Evolutionary conservation across 805 yeast species (phyloP).

Genomic region (Saturnispora sanitii): DNA sequence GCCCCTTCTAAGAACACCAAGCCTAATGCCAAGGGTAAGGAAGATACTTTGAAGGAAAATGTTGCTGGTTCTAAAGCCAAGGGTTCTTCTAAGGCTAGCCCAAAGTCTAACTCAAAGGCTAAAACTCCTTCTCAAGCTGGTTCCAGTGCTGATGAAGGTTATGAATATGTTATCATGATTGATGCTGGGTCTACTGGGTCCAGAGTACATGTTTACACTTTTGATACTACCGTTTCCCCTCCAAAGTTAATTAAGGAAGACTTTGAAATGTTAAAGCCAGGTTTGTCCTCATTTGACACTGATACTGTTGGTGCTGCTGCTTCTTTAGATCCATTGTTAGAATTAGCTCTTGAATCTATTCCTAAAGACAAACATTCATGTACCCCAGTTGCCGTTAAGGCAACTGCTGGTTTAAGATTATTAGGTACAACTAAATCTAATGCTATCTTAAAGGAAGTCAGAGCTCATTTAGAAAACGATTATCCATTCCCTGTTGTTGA

Average conservation of each 20-base stretch:
- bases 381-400: slow-evolving; percentile 93
- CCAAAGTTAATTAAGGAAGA: slow-evolving; percentile 73
- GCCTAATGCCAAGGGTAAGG: background rate
- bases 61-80: background rate
- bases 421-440: slow-evolving; percentile 68
- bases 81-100: background rate
- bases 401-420: slow-evolving; percentile 92
- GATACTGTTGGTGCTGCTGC: slow-evolving; percentile 80
- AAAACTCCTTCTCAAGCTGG: background rate
- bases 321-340: slow-evolving; percentile 76
- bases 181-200: slow-evolving; percentile 99
- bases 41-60: background rate
- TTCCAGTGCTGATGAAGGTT: slow-evolving; percentile 12
- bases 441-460: slow-evolving; percentile 67
- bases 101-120: background rate
- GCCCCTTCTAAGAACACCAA: background rate
- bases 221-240: slow-evolving; percentile 77
- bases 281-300: slow-evolving; percentile 74
- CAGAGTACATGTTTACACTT: slow-evolving; percentile 87
- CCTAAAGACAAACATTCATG: slow-evolving; percentile 68
- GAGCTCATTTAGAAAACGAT: slow-evolving; percentile 60
- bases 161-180: slow-evolving; percentile 80
- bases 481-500: slow-evolving; percentile 90
- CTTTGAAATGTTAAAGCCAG: slow-evolving; percentile 87
- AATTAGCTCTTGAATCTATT: slow-evolving; percentile 63